Conservation (phyloP, 345 rosid genomes). For the Dovyalis caffra region DNA sequence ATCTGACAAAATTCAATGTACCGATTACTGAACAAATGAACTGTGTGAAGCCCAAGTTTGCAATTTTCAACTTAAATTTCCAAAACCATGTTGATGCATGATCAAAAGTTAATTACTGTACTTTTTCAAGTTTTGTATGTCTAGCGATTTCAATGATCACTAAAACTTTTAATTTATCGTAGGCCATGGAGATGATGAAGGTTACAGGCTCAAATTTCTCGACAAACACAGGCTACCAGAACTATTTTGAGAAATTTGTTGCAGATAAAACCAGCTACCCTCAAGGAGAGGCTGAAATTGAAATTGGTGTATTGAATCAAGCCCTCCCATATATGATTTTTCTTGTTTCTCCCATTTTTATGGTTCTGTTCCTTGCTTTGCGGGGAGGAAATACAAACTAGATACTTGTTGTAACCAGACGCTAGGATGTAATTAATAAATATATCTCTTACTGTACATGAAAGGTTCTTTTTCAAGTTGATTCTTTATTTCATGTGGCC, state of each 20-base stretch:
- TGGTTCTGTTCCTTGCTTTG: constrained; percentile 51
- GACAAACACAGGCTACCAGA: constrained; percentile 49
- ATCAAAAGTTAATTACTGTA: neutral
- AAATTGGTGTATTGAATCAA: constrained; percentile 44
- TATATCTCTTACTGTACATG: neutral
- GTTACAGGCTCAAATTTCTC: constrained; percentile 43
- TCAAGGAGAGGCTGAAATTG: constrained; percentile 30
- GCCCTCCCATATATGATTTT: constrained; percentile 62
- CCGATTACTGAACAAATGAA: neutral
- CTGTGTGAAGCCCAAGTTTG: neutral
- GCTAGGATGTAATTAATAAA: neutral
- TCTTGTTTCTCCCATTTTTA: constrained; percentile 67
- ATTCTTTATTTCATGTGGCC: too few relatives aligned
- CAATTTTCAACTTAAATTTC: neutral
- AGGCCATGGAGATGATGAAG: constrained; percentile 95
- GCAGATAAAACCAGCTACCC: constrained; percentile 45
- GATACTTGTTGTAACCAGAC: neutral
- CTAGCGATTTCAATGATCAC: neutral
- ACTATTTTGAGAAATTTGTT: constrained; percentile 72
- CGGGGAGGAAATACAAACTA: constrained; percentile 44
- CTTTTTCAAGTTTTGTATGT: neutral
- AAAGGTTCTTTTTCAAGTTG: neutral
- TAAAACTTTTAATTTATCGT: neutral
- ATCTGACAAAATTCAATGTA: too few relatives aligned
- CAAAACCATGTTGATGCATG: neutral